These are phyloP conservation scores for Cystoderma amianthinum DNA, from an alignment of 768 basidiomycete species.

Conservation along the genomic window DNA sequence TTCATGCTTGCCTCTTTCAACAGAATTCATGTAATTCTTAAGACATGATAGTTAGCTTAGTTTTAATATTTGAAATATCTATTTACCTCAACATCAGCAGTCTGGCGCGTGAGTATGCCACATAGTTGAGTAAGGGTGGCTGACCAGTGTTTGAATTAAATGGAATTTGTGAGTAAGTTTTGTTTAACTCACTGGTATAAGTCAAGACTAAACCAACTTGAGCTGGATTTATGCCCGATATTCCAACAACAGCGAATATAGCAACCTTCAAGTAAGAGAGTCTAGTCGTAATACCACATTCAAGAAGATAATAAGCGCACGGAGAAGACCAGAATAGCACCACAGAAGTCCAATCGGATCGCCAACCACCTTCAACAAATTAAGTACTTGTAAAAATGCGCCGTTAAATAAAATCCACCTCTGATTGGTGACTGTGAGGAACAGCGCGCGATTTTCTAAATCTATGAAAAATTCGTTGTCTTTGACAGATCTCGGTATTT, in stretches of 20 bases:
- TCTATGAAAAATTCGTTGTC: conserved; percentile 66
- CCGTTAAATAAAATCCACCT: conserved; percentile 21
- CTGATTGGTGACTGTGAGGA: conserved; percentile 62
- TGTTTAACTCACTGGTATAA: conserved; percentile 44
- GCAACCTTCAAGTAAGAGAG: conserved; percentile 45
- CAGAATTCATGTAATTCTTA: conserved; percentile 61
- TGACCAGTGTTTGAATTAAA: conserved; percentile 9
- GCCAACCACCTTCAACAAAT: conserved; percentile 50
- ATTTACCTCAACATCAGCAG: conserved; percentile 58
- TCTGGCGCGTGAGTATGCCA: conserved; percentile 47
- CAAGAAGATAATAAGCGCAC: conserved; percentile 21
- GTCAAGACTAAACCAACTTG: conserved; percentile 70
- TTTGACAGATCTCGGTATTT: conserved; percentile 49
- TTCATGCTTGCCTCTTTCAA: conserved; percentile 40
- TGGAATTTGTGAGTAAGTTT: background rate
- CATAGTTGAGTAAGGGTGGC: conserved; percentile 47
- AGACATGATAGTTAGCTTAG: conserved; percentile 2
- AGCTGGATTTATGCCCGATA: conserved; percentile 53
- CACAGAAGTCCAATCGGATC: conserved; percentile 65
- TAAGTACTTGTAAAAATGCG: background rate
- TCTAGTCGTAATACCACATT: too few relatives aligned
- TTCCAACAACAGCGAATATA: conserved; percentile 52
- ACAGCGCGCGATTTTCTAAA: conserved; percentile 67
- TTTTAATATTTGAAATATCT: background rate
- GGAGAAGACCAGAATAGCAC: conserved; percentile 49